Evolutionary conservation across 1,284 basidiomycete species (phyloP).

Genomic region (Amylostereum chailletii): DNA sequence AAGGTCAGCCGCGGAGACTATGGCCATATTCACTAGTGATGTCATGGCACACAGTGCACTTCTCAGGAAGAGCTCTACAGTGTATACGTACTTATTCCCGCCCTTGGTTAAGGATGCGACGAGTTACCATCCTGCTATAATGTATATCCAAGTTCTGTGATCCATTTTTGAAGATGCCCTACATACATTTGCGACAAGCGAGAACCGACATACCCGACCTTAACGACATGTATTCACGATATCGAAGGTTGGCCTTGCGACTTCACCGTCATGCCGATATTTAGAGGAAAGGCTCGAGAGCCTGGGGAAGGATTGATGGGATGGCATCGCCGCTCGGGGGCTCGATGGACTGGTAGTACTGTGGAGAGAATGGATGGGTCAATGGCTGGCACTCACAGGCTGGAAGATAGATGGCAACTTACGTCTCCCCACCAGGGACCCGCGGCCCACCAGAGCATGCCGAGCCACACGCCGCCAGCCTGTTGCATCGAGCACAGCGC

Average conservation of each 20-base stretch:
- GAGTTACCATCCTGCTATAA: too few relatives aligned
- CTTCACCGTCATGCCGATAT: conserved; percentile 3
- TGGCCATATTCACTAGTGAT: too few relatives aligned
- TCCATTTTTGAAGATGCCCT: too few relatives aligned
- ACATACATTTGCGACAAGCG: too few relatives aligned
- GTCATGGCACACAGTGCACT: too few relatives aligned
- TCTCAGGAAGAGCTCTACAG: too few relatives aligned
- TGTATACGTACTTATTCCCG: too few relatives aligned
- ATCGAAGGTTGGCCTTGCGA: background rate
- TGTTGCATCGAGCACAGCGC: conserved; percentile 52
- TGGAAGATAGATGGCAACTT: conserved; percentile 19
- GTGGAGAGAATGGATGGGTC: background rate
- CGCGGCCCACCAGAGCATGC: conserved; percentile 50
- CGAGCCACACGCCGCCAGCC: conserved; percentile 46
- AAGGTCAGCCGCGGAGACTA: too few relatives aligned
- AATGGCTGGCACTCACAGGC: background rate
- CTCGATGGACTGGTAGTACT: conserved; percentile 60
- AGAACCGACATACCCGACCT: background rate
- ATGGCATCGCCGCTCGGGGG: conserved; percentile 48
- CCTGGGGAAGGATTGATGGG: conserved; percentile 44
- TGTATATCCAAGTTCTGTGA: too few relatives aligned
- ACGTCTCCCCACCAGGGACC: conserved; percentile 55
- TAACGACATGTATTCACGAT: background rate
- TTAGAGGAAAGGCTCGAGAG: conserved; percentile 47
- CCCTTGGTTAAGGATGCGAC: too few relatives aligned